Percentiles rank a stretch among this genome's conserved stretches.
These are phyloP conservation scores for Collybia sp. DNA, from an alignment of 768 basidiomycete genomes.

Conservation along the genomic window DNA sequence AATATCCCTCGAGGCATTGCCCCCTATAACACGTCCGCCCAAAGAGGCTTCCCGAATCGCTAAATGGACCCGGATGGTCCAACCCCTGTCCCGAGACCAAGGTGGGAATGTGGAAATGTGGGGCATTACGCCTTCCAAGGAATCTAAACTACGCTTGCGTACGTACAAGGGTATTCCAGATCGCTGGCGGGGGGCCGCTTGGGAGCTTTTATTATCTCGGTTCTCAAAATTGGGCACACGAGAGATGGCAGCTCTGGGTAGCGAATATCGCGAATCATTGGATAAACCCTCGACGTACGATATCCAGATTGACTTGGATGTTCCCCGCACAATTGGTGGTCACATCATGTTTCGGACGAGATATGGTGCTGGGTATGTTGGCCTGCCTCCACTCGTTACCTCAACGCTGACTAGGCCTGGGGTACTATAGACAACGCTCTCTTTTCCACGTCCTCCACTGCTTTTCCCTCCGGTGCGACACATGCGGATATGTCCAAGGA, in stretches of 20 bases:
- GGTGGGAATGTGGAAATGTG: conserved; percentile 79
- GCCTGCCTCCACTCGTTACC: conserved; percentile 3
- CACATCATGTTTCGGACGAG: conserved; percentile 93
- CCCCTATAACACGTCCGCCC: conserved; percentile 39
- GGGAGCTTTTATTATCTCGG: conserved; percentile 75
- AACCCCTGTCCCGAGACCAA: conserved; percentile 57
- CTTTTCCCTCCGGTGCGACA: conserved; percentile 79
- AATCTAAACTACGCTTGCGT: conserved; percentile 63
- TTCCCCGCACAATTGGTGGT: conserved; percentile 92
- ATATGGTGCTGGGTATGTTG: conserved; percentile 89
- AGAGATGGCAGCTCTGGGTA: conserved; percentile 38
- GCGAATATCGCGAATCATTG: conserved; percentile 56
- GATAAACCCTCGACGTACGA: conserved; percentile 87
- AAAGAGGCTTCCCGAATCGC: conserved; percentile 76
- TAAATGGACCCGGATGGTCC: conserved; percentile 94
- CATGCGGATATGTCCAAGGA: conserved; percentile 96
- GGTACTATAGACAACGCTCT: conserved; percentile 70
- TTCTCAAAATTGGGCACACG: conserved; percentile 41
- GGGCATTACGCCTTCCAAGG: conserved; percentile 62
- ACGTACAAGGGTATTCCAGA: conserved; percentile 97
- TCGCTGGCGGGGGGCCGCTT: conserved; percentile 89
- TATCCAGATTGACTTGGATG: conserved; percentile 96
- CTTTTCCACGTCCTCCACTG: conserved; percentile 93
- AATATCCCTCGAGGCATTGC: conserved; percentile 39
- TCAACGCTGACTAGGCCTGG: neutral